A percentile compares a stretch with the other conserved stretches of the same genome.
Evolutionary conservation across 108 stramenopile species (phyloP).

Genomic region (Cyclotella baltica): DNA sequence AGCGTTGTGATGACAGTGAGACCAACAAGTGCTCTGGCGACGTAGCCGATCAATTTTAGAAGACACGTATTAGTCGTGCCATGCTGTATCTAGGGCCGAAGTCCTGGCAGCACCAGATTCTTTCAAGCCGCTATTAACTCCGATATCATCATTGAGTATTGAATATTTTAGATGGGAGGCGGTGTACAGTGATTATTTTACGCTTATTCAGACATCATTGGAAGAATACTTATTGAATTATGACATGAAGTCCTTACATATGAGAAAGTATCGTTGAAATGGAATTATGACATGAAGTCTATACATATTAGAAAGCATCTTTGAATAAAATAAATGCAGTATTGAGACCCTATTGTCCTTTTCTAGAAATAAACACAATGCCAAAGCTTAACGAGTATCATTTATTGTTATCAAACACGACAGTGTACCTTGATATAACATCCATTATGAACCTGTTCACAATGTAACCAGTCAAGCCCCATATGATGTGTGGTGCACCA

Average conservation of each 20-base stretch:
- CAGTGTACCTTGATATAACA: constrained; percentile 67
- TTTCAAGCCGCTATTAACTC: too few relatives aligned
- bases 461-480: constrained; percentile 93
- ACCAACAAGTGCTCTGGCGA: background rate
- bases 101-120: too few relatives aligned
- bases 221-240: background rate
- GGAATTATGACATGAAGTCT: background rate
- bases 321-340: background rate
- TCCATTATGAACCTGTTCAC: constrained; percentile 88
- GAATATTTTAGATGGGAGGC: background rate
- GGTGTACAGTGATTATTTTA: background rate
- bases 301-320: too few relatives aligned
- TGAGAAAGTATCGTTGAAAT: too few relatives aligned
- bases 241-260: background rate
- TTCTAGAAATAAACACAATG: background rate
- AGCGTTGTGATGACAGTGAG: background rate
- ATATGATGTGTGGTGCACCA: constrained; percentile 90
- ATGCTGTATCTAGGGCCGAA: too few relatives aligned
- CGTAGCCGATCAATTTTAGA: too few relatives aligned
- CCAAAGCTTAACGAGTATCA: background rate
- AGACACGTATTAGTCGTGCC: too few relatives aligned
- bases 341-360: background rate
- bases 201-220: background rate
- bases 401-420: constrained; percentile 33
- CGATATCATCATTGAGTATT: too few relatives aligned